Evolutionary conservation across 169 alveolate species (phyloP), one percentile per base, ranked within the genome.

Genomic region (Eimeria sp.): DNA sequence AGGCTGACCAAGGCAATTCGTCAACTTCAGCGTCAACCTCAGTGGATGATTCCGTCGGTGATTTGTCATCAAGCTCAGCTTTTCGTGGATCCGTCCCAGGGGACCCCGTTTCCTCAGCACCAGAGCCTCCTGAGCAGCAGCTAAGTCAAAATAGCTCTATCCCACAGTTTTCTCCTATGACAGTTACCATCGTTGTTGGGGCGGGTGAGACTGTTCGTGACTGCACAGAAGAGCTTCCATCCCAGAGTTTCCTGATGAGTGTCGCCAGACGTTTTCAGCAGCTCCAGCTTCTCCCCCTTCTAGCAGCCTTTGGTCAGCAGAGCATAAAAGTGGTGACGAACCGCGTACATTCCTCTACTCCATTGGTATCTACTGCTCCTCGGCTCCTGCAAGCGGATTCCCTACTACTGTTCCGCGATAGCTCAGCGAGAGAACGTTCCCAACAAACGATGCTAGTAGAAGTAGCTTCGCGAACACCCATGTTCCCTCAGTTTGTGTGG

Each of bases 151-250:
- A 22, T 25, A 51, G 11, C 9, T 78, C 88, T 27, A 14, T 51
- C 43, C 43, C 88, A 49, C 88, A 47, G 49, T 78, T 87, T 63
- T 40, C 58, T 51, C 93, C 93, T 22, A 58, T 87, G 93, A 87
- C 93, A 7, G 72, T 87, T 20, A 87, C 83, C 49, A 87, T 87
- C 45, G 93, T 87, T 87, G 61, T 87, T 61, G 93, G 93, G 30
- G 93, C 93, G 43, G 93, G 93, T 22, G 93, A 87, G 80, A 87
- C 83, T 20, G 93, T 87, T 83, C 40, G 93, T 63, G 93, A 87
- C 65, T 87, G 93, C 93, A 63, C 82, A 30, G 93, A 43, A 83
- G 93, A 87, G 45, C 78, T 63, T 27, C 93, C 93, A 58, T 87
- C 93, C 49, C 93, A 87, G 93, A 87, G 93, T 63, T 87, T 87